These are phyloP conservation scores for Sparassis latifolia DNA, from an alignment of 1,284 basidiomycete genomes.

Conservation along the genomic window DNA sequence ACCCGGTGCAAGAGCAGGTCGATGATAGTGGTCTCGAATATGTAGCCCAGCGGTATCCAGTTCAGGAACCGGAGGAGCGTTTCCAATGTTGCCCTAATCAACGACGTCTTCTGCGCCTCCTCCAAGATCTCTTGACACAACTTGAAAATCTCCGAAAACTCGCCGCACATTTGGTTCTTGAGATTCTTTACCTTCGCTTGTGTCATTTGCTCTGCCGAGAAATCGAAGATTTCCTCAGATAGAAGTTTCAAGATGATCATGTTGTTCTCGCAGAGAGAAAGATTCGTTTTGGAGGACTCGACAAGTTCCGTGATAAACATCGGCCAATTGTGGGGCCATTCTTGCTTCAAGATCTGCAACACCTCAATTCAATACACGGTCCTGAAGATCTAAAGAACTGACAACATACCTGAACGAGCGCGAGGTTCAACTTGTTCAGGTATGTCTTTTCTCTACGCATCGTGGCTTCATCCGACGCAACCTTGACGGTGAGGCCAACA, in stretches of 20 bases:
- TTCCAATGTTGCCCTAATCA: slow-evolving; percentile 95
- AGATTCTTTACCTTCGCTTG: slow-evolving; percentile 96
- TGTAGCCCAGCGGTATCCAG: slow-evolving; percentile 99
- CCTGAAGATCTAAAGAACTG: slow-evolving; percentile 8
- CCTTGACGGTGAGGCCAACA: slow-evolving; percentile 89
- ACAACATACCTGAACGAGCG: slow-evolving; percentile 79
- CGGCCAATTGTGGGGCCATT: slow-evolving; percentile 99
- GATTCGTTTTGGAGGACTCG: slow-evolving; percentile 93
- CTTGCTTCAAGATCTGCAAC: slow-evolving; percentile 94
- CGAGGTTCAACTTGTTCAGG: slow-evolving; percentile 95
- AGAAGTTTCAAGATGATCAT: slow-evolving; percentile 98
- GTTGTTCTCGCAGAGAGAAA: slow-evolving; percentile 98
- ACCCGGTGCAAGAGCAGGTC: slow-evolving; percentile 89
- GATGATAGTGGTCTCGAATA: slow-evolving; percentile 98
- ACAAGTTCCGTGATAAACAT: slow-evolving; percentile 98
- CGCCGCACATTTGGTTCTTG: slow-evolving; percentile 97
- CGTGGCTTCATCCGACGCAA: slow-evolving; percentile 82
- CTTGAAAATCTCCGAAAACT: slow-evolving; percentile 95
- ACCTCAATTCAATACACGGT: slow-evolving; percentile 1
- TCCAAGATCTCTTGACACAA: slow-evolving; percentile 94
- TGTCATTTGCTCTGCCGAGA: slow-evolving; percentile 98
- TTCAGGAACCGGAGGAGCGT: slow-evolving; percentile 96
- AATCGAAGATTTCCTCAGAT: slow-evolving; percentile 99
- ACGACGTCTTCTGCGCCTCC: slow-evolving; percentile 94
- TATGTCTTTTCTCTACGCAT: slow-evolving; percentile 94